These are phyloP conservation scores for Fistulifera solaris DNA, from an alignment of 108 stramenopile genomes.

Conservation along the genomic window DNA sequence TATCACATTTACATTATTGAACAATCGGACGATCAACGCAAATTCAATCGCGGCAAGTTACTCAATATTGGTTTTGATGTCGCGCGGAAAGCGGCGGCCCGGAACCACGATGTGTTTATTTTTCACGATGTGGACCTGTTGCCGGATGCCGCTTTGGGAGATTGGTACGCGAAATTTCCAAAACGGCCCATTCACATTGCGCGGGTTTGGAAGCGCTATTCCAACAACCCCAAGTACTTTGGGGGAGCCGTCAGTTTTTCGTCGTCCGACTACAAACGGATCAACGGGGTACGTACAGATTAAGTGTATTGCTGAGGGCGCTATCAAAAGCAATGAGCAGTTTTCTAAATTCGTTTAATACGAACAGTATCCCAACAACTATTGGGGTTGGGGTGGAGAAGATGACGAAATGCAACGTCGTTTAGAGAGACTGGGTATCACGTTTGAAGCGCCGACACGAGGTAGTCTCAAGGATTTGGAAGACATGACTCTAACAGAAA, in stretches of 20 bases:
- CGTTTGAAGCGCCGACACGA: conserved; percentile 53
- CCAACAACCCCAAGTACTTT: conserved; percentile 94
- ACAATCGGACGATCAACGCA: conserved; percentile 89
- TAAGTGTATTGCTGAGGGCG: too few relatives aligned
- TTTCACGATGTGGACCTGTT: conserved; percentile 99
- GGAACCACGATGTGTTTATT: conserved; percentile 73
- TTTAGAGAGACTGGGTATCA: conserved; percentile 51
- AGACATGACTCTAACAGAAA: conserved; percentile 64
- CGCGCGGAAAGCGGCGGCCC: conserved; percentile 42
- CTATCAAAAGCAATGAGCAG: too few relatives aligned
- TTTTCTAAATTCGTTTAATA: too few relatives aligned
- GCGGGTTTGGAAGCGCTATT: conserved; percentile 94
- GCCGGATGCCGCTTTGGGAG: conserved; percentile 60
- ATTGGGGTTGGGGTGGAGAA: conserved; percentile 99
- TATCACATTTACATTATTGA: conserved; percentile 96
- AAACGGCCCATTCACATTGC: conserved; percentile 91
- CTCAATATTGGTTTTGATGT: conserved; percentile 96
- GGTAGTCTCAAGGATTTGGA: conserved; percentile 66
- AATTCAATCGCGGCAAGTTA: conserved; percentile 99
- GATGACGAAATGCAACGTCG: conserved; percentile 97
- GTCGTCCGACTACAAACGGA: conserved; percentile 67
- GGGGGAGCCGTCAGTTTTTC: conserved; percentile 93
- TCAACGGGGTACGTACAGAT: conserved; percentile 60
- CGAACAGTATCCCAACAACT: conserved; percentile 14
- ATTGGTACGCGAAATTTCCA: conserved; percentile 79